A percentile compares a stretch with the other conserved stretches of the same genome.
These are phyloP conservation scores for Leishmania turanica DNA, from an alignment of 208 protist genomes.

Conservation along the genomic window DNA sequence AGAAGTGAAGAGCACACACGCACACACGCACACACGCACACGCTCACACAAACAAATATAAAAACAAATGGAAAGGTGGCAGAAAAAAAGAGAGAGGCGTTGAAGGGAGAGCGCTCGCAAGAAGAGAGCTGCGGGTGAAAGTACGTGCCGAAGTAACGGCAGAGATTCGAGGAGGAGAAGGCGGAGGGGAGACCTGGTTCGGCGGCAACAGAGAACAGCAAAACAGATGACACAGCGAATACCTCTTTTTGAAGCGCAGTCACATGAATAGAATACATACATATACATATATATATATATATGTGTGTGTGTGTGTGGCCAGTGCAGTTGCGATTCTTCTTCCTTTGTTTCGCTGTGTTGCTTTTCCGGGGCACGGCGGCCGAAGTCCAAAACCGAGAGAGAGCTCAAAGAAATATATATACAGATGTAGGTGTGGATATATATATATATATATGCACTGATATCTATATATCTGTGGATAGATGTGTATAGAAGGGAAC, in stretches of 20 bases:
- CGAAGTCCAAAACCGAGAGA: too few relatives aligned
- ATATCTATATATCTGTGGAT: neutral
- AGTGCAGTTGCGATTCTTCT: neutral
- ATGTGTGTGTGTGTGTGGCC: too few relatives aligned
- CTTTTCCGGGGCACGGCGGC: too few relatives aligned
- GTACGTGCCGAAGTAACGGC: neutral
- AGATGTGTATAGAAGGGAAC: neutral
- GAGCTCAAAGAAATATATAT: neutral
- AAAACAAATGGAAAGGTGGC: neutral
- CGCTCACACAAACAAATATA: neutral
- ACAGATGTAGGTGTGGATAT: neutral
- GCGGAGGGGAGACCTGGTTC: neutral
- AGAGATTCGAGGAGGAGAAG: neutral
- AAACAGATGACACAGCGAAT: neutral
- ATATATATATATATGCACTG: neutral
- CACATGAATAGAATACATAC: neutral
- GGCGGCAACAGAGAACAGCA: neutral
- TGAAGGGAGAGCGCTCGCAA: neutral
- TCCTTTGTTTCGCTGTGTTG: too few relatives aligned
- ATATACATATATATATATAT: neutral
- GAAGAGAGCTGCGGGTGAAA: neutral
- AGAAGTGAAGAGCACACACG: neutral
- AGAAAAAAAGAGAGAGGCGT: neutral
- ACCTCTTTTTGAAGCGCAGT: neutral
- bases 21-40: neutral